Conservation (phyloP, 208 protist genomes). For the Novymonas esmeraldas region DNA sequence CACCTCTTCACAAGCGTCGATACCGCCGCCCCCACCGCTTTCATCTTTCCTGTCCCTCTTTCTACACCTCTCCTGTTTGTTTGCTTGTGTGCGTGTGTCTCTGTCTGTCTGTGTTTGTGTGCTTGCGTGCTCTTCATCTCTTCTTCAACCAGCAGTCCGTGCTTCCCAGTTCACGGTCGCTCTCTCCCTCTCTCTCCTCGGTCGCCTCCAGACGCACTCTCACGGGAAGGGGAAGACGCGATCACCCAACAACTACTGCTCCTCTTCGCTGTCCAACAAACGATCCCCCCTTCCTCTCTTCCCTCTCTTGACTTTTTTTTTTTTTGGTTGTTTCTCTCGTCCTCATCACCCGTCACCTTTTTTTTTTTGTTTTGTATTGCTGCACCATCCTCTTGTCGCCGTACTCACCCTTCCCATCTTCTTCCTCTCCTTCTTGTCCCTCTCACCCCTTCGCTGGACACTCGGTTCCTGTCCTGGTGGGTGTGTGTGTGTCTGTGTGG, state of each 20-base stretch:
- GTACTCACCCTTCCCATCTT: conserved; percentile 14
- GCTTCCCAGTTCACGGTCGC: too few relatives aligned
- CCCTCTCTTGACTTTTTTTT: neutral
- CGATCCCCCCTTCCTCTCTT: neutral
- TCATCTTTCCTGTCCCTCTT: neutral
- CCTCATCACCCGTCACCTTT: neutral
- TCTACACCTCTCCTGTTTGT: neutral
- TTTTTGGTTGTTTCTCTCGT: neutral
- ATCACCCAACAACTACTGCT: too few relatives aligned
- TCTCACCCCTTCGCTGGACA: too few relatives aligned
- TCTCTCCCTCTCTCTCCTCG: too few relatives aligned
- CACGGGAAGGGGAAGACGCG: too few relatives aligned
- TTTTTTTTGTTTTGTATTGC: conserved; percentile 12
- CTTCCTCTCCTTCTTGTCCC: neutral
- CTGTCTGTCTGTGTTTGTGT: neutral
- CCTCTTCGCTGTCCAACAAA: too few relatives aligned
- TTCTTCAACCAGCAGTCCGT: too few relatives aligned
- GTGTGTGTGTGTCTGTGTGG: too few relatives aligned
- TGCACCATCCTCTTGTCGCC: neutral
- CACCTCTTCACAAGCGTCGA: too few relatives aligned
- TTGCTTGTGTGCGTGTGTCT: conserved; percentile 13
- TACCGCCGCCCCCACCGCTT: neutral
- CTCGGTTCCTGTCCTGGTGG: too few relatives aligned
- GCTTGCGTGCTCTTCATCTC: neutral
- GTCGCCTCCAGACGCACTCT: too few relatives aligned